phyloP scores from a whole-genome alignment of 495 filamentous ascomycete species.

The Penicillium daleae region DNA sequence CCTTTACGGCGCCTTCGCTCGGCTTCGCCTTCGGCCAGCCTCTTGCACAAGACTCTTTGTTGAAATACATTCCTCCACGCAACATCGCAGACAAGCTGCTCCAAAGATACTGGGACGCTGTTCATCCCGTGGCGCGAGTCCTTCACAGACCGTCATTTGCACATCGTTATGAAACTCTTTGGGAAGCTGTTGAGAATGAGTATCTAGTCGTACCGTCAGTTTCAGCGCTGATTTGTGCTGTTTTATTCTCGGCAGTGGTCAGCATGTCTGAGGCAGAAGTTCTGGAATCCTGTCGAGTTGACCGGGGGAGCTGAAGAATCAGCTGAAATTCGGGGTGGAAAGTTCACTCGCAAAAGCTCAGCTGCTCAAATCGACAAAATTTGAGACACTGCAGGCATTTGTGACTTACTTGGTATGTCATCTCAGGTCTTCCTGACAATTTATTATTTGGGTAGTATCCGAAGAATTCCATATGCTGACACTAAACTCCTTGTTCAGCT shows the following conservation, averaged over 20 bases:
- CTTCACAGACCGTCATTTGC: constrained; percentile 69
- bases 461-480: neutral
- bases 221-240: neutral
- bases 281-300: neutral
- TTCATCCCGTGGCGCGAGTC: constrained; percentile 67
- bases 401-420: neutral
- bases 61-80: neutral
- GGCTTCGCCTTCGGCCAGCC: neutral
- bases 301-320: neutral
- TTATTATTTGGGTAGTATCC: neutral
- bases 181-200: constrained; percentile 54
- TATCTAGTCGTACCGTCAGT: constrained; percentile 20
- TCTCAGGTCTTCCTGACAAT: neutral
- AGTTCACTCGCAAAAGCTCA: neutral
- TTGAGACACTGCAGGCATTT: constrained; percentile 3
- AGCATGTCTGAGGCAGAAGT: neutral
- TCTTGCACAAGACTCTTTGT: neutral
- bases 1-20: neutral
- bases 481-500: neutral
- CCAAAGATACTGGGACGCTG: constrained; percentile 64
- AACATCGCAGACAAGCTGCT: constrained; percentile 59
- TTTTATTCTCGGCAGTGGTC: neutral
- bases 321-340: neutral
- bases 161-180: constrained; percentile 62
- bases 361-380: neutral